Evolutionary conservation across 2,329 filamentous ascomycete species (phyloP), one percentile per base, ranked within the genome.

Genomic region (Ophiobolus disseminans): DNA sequence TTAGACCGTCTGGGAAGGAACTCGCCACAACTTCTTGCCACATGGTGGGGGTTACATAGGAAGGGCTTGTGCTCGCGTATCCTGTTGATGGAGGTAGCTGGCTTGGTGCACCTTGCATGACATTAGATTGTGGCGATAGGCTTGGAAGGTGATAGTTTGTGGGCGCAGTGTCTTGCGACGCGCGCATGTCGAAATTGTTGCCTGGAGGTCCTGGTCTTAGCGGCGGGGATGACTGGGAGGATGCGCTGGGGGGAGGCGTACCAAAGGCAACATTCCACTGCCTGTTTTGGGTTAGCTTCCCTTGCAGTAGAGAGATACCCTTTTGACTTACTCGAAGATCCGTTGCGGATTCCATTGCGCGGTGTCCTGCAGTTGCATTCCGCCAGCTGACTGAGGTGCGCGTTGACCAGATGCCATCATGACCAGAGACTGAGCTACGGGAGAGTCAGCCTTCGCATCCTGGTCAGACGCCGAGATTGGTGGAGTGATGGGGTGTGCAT

Each of bases 181-280:
- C 62, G 45, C 72, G 68, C 47, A 70, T 49, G 40, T 75, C 72
- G 57, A 71, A 74, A 43, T 63, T 65, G 56, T 55, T 73, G 53
- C 72, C 71, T 74, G 72, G 44, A 53, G 70, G 66, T 48, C 68
- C 71, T 53, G 74, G 73, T 70, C 71, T 74, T 69, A 74, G 67
- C 67, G 75, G 74, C 57, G 75, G 75, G 43, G 75, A 75, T 25
- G 74, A 72, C 60, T 76, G 75, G 37, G 74, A 73, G 41, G 73
- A 69, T 45, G 71, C 65, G 63, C 67, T 73, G 51, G 72, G 64
- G 62, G 74, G 69, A 65, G 75, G 69, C 73, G 87, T 89, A 79
- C 91, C 90, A 77, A 97, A 97, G 58, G 93, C 92, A 68, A 89
- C 87, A 74, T 96, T 92, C 92, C 93, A 97, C 79, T 96, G 91